Base-by-base conservation (phyloP, 1,284 basidiomycete genomes). In the Pascua sp. region DNA sequence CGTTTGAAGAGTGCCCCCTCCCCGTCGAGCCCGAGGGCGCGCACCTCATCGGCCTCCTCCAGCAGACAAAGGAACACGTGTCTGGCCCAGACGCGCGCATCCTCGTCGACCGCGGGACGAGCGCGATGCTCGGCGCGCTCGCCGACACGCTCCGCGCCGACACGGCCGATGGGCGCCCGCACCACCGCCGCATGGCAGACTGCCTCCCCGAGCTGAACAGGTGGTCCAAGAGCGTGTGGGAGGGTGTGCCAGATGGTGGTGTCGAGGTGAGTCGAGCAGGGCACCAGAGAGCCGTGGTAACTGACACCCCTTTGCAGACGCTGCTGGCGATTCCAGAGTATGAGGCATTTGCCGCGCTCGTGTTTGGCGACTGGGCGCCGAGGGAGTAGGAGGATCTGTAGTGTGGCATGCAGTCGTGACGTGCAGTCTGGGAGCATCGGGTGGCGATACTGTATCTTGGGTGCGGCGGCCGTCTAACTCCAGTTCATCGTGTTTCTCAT, bases 341-440 rank as follows among this genome's bases (percentile, higher is more conserved):
- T 51, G 72, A 76, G 62, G 65, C 66, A 5, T 76, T 77, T 58
- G 67, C 73, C 7, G 75, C 74, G 0, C 62, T 78, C 50, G 67
- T 78, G 18, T 78, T 76, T 64, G 76, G 72, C 10, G 76, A 78
- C 64, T 77, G 74, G 74, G 72, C 74, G 18, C 64, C 65, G 18
- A 36, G 59, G 52, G 47, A 37, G 48, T n/a, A 8, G 39, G 24
- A 32, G 24, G 24, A 32, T 32, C 24, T 32, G 24, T 32, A 32
- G 24, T 32, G 24, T 32, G 24, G 24, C 24, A 32, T 32, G 24
- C 24, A 32, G 24, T 32, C 24, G 24, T 32, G 24, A 32, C 24
- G 24, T 7, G 24, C 24, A 32, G 24, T 32, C 24, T 32, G 24
- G 24, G 24, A 32, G 7, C 7, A 7, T 32, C 24, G 24, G 24